phyloP scores from a whole-genome alignment of 139 green algal species.

The Tetradesmus lagerheimii region DNA sequence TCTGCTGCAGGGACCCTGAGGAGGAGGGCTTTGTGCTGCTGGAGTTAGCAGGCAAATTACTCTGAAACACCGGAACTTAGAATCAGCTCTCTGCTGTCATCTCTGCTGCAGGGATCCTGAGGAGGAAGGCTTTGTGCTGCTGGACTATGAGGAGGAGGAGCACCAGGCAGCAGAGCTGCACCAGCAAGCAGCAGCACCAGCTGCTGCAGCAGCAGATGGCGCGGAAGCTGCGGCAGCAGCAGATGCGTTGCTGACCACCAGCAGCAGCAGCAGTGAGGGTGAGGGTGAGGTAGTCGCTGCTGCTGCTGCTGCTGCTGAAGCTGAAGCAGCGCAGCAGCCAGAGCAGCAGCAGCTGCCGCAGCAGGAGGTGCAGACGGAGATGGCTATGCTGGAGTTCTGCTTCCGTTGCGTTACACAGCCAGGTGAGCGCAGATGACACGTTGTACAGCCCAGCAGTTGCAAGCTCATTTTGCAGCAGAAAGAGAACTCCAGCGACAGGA shows the following conservation, averaged over 20 bases:
- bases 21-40: too few species aligned
- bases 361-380: not conserved
- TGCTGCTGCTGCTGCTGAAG: not conserved
- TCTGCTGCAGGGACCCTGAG: too few species aligned
- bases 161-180: not conserved
- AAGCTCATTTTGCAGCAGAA: too few species aligned
- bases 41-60: too few species aligned
- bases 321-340: not conserved
- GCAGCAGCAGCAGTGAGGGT: slow-evolving; percentile 25
- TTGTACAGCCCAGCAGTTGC: too few species aligned
- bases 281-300: not conserved
- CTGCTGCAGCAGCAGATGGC: not conserved
- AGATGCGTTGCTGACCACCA: not conserved
- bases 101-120: not conserved
- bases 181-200: not conserved
- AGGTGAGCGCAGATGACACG: not conserved
- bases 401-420: not conserved
- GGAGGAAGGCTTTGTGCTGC: not conserved
- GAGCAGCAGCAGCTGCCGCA: not conserved
- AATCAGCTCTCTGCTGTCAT: too few species aligned
- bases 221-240: not conserved
- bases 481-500: too few species aligned
- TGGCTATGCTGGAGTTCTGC: not conserved
- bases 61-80: too few species aligned
- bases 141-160: not conserved